Percentiles rank a stretch among this genome's conserved stretches.
Evolutionary conservation across 1,284 basidiomycete genomes (phyloP).

Genomic region (Malassezia vespertilionis): DNA sequence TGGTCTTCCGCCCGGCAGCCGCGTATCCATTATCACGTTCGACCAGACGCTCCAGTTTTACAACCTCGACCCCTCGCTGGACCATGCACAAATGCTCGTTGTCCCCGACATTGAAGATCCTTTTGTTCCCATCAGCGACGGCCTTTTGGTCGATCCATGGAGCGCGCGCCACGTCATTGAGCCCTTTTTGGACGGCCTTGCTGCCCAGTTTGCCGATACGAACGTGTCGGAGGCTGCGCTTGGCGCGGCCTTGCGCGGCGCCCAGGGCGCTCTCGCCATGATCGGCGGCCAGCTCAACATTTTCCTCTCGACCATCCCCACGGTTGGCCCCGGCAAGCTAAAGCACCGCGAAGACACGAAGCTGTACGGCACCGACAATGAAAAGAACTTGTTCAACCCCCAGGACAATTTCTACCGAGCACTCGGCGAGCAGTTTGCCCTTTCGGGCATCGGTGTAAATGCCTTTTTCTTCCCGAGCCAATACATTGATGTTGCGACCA

Average conservation of each 20-base stretch:
- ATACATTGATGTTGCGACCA: slow-evolving; percentile 76
- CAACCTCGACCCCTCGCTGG: slow-evolving; percentile 64
- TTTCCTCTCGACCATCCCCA: slow-evolving; percentile 71
- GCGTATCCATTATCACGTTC: slow-evolving; percentile 66
- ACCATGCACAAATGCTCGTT: slow-evolving; percentile 62
- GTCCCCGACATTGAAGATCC: slow-evolving; percentile 81
- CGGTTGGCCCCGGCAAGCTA: slow-evolving; percentile 63
- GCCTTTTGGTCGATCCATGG: slow-evolving; percentile 68
- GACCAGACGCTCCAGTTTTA: slow-evolving; percentile 78
- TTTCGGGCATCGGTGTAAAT: slow-evolving; percentile 80
- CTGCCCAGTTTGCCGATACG: slow-evolving; percentile 57
- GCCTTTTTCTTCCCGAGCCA: slow-evolving; percentile 74
- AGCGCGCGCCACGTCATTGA: slow-evolving; percentile 60
- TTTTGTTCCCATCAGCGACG: slow-evolving; percentile 67
- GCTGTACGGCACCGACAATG: slow-evolving; percentile 79
- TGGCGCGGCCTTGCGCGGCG: slow-evolving; percentile 59
- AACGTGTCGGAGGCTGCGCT: slow-evolving; percentile 57
- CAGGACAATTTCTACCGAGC: slow-evolving; percentile 68
- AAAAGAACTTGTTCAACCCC: slow-evolving; percentile 66
- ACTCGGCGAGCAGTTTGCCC: slow-evolving; percentile 74
- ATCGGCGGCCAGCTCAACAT: slow-evolving; percentile 74
- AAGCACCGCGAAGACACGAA: slow-evolving; percentile 58
- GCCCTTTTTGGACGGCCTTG: slow-evolving; percentile 59
- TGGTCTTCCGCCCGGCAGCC: slow-evolving; percentile 40
- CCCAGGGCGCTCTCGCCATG: slow-evolving; percentile 61